Conservation (phyloP, 2,329 filamentous ascomycete species). For the Fusarium begoniae region DNA sequence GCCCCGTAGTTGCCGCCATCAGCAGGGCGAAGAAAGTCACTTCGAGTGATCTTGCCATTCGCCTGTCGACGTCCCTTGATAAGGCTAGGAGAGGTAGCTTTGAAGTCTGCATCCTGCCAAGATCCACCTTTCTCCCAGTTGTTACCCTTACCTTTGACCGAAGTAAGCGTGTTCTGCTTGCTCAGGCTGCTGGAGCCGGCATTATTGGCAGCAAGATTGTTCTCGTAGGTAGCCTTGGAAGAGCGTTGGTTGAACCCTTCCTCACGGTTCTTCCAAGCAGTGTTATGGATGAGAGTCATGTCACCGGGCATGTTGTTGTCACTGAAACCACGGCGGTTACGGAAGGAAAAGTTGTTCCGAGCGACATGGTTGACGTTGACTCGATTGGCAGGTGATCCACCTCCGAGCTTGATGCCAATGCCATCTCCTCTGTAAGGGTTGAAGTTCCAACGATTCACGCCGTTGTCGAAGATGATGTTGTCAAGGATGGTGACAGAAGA, state of each 20-base stretch:
- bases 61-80: not conserved
- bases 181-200: not conserved
- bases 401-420: constrained; percentile 58
- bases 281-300: not conserved
- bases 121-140: not conserved
- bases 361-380: constrained; percentile 52
- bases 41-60: not conserved
- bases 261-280: not conserved
- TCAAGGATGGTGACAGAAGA: constrained; percentile 51
- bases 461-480: constrained; percentile 55
- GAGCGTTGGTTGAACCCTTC: not conserved
- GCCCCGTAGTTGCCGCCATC: not conserved
- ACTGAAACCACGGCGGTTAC: not conserved
- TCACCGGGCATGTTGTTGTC: not conserved
- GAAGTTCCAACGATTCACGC: constrained; percentile 56
- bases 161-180: not conserved
- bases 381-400: constrained; percentile 38
- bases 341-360: constrained; percentile 42
- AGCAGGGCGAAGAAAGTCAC: not conserved
- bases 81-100: not conserved
- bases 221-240: not conserved
- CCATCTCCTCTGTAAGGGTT: constrained; percentile 53
- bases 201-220: not conserved
- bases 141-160: not conserved
- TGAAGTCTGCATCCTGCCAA: not conserved